Evolutionary conservation across 129 eudicot genomes (phyloP).

Genomic region (Logfia minima): DNA sequence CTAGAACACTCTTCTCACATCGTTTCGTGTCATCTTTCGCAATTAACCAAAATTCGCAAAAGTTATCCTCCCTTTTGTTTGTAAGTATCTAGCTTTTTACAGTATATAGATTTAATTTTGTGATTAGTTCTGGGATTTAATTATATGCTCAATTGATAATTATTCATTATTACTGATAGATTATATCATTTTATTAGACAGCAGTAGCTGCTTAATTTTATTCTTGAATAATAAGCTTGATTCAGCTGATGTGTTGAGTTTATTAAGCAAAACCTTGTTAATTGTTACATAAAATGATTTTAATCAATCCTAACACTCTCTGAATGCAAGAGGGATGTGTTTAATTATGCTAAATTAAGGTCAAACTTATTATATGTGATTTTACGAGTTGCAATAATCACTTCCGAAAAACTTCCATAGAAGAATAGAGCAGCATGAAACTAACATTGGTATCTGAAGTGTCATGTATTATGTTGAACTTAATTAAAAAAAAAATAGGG

Average conservation of each 20-base stretch:
- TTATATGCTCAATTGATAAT: neutral
- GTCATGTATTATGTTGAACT: neutral
- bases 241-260: neutral
- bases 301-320: neutral
- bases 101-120: neutral
- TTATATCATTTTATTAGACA: neutral
- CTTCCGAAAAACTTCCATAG: neutral
- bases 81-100: conserved; percentile 33
- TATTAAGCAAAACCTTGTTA: neutral
- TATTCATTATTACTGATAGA: neutral
- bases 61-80: conserved; percentile 27
- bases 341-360: neutral
- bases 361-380: neutral
- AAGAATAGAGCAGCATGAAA: conserved; percentile 5
- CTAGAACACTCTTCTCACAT: conserved; percentile 43
- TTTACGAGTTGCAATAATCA: neutral
- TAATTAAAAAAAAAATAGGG: neutral
- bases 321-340: neutral
- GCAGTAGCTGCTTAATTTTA: neutral
- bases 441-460: neutral
- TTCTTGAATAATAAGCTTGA: neutral
- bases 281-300: neutral
- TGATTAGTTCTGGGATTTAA: conserved; percentile 10
- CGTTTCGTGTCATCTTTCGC: conserved; percentile 38
- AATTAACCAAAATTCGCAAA: conserved; percentile 24